Evolutionary conservation across 1,284 basidiomycete species (phyloP), one percentile per base, ranked within the genome.

Genomic region (Schizophyllum amplum): DNA sequence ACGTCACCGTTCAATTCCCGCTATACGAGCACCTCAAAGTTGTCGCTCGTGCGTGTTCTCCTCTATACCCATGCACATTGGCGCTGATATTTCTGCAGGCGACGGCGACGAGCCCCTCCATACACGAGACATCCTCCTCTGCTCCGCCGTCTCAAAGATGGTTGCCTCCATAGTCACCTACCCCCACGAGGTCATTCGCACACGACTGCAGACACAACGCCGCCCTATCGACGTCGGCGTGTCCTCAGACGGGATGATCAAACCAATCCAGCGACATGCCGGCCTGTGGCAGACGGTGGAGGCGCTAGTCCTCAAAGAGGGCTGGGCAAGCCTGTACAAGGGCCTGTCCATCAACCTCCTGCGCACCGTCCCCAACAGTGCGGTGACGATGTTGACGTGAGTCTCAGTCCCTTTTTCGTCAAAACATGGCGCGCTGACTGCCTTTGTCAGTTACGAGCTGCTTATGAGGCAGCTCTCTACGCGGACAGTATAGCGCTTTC

Each of bases 1-100:
- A 98, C 67, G 94, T 98, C 55, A 94, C 92, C 13, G 92, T 98
- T 0, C 94, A 98, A 68, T 97, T 98, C 65, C 94, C 94, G 20
- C 73, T 98, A n/a, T 98, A 98, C 67, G 94, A 98, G 67, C 82
- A 89, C 64, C 79, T 95, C 58, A 98, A 97, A 74, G 65, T 84
- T 17, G 82, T 83, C 76, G 84, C 90, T 62, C 84, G 92, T 94
- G 71, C 73, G 90, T 83, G 24, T 3, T 49, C 15, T 17, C 11
- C n/a, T 57, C 47, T 25, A n/a, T n/a, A n/a, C n/a, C n/a, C n/a
- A n/a, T n/a, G n/a, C n/a, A n/a, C n/a, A n/a, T n/a, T n/a, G n/a
- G n/a, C n/a, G n/a, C n/a, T n/a, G n/a, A 59, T 17, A 54, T 53
- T 46, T 55, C 56, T 63, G 15, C 63, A 87, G 84, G 82, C 64